These are phyloP conservation scores for Globisporangium echinulatum DNA, from an alignment of 352 stramenopile genomes.

Conservation along the genomic window DNA sequence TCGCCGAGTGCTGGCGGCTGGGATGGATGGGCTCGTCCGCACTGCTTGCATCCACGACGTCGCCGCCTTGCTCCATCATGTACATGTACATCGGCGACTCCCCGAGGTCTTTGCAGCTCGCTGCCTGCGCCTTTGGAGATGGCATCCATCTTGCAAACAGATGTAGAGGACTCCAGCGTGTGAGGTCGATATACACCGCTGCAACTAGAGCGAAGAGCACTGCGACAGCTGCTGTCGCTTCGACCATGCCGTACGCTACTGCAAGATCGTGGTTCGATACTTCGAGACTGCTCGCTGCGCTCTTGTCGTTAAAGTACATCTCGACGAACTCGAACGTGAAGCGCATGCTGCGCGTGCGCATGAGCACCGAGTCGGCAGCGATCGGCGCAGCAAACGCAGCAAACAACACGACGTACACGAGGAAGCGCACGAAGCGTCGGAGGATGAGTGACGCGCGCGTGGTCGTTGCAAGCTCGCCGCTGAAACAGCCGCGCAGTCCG, in stretches of 20 bases:
- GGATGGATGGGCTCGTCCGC: too few species aligned
- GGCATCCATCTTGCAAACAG: background rate
- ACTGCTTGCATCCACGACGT: background rate
- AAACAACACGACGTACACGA: background rate
- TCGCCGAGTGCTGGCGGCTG: too few species aligned
- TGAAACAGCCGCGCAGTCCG: too few species aligned
- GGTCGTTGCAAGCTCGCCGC: too few species aligned
- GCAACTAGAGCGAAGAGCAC: conserved; percentile 8
- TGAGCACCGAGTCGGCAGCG: conserved; percentile 23
- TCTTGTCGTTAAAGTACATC: conserved; percentile 24
- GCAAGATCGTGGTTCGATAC: conserved; percentile 3
- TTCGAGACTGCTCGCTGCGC: conserved; percentile 20
- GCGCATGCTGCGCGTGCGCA: conserved; percentile 27
- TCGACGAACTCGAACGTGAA: conserved; percentile 42
- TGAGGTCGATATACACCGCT: too few species aligned
- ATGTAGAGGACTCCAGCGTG: conserved; percentile 7
- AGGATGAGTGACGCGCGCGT: background rate
- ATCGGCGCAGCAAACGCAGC: background rate
- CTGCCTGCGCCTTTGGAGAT: too few species aligned
- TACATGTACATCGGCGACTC: too few species aligned
- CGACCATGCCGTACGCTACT: conserved; percentile 3
- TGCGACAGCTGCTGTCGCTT: conserved; percentile 5
- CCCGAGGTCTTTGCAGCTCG: too few species aligned
- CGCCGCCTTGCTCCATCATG: too few species aligned
- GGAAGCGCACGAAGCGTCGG: background rate